Percentiles rank a stretch among this genome's conserved stretches.
These are phyloP conservation scores for Penicillium subrubescens DNA, from an alignment of 495 filamentous ascomycete genomes.

Conservation along the genomic window DNA sequence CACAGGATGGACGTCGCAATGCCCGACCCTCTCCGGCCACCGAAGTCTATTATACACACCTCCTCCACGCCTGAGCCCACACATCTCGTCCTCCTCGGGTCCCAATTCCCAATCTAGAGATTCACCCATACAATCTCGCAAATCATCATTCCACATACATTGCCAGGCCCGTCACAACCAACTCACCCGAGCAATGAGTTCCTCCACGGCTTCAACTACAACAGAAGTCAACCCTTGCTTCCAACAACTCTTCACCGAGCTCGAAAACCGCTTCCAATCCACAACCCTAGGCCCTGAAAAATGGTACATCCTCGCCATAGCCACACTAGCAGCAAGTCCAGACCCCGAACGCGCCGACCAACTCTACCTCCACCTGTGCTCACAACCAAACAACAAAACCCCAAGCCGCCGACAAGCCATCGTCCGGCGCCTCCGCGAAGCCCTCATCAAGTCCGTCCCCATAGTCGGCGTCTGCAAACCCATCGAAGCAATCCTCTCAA, in stretches of 20 bases:
- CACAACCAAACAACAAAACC: slow-evolving; percentile 39
- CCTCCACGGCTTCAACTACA: slow-evolving; percentile 17
- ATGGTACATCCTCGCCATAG: slow-evolving; percentile 58
- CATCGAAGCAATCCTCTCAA: slow-evolving; percentile 51
- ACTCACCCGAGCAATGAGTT: slow-evolving; percentile 17
- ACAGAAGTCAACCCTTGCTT: slow-evolving; percentile 34
- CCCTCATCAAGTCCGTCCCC: slow-evolving; percentile 51
- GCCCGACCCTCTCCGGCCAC: slow-evolving; percentile 22
- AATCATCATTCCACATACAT: not conserved
- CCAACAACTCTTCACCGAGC: slow-evolving; percentile 47
- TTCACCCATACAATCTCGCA: not conserved
- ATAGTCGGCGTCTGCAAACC: slow-evolving; percentile 58
- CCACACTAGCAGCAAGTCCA: slow-evolving; percentile 47
- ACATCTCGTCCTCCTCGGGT: not conserved
- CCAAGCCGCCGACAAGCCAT: slow-evolving; percentile 45
- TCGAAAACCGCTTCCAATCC: slow-evolving; percentile 54
- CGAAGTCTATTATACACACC: slow-evolving; percentile 14
- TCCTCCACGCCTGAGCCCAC: not conserved
- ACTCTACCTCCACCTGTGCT: slow-evolving; percentile 54
- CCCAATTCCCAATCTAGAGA: not conserved
- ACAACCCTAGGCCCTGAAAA: slow-evolving; percentile 51
- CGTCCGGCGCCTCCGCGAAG: slow-evolving; percentile 53
- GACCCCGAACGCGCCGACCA: slow-evolving; percentile 50
- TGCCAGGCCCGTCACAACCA: not conserved
- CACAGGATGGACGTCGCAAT: slow-evolving; percentile 7